Conservation (phyloP, 2,329 filamentous ascomycete species). For the Aurifilum marmelostoma region DNA sequence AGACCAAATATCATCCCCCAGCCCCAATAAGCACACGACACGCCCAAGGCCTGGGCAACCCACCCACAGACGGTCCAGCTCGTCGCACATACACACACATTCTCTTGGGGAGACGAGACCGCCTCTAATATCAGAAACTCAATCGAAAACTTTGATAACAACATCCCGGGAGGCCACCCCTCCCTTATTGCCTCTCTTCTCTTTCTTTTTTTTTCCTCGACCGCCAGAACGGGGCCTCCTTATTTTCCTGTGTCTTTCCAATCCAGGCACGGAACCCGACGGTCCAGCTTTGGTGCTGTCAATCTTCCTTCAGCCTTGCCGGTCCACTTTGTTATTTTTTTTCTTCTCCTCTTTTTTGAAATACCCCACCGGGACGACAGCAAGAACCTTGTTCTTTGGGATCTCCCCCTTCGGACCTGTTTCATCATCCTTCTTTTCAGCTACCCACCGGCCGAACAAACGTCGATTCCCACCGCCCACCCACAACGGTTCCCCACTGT, state of each 20-base stretch:
- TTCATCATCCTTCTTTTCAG: constrained; percentile 1
- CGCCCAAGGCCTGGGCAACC: background rate
- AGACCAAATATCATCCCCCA: background rate
- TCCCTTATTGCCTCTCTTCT: background rate
- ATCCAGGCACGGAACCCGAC: background rate
- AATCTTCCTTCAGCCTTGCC: constrained; percentile 23
- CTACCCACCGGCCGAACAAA: background rate
- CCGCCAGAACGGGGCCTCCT: too few species aligned
- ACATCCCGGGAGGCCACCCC: background rate
- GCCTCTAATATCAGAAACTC: constrained; percentile 1
- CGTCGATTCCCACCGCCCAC: constrained; percentile 16
- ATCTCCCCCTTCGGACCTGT: constrained; percentile 15
- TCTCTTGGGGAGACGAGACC: background rate
- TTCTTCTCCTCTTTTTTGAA: too few species aligned
- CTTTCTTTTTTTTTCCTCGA: background rate
- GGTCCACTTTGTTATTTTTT: constrained; percentile 19
- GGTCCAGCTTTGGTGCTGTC: constrained; percentile 17
- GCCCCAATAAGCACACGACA: background rate
- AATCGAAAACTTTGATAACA: constrained; percentile 1
- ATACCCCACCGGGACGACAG: background rate
- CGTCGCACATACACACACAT: background rate
- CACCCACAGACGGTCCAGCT: background rate
- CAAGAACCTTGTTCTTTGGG: constrained; percentile 10
- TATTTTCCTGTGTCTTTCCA: too few species aligned
- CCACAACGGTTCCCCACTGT: constrained; percentile 21